These are phyloP conservation scores for Manihot esculenta DNA, from an alignment of 441 rosid genomes.

Conservation along the genomic window DNA sequence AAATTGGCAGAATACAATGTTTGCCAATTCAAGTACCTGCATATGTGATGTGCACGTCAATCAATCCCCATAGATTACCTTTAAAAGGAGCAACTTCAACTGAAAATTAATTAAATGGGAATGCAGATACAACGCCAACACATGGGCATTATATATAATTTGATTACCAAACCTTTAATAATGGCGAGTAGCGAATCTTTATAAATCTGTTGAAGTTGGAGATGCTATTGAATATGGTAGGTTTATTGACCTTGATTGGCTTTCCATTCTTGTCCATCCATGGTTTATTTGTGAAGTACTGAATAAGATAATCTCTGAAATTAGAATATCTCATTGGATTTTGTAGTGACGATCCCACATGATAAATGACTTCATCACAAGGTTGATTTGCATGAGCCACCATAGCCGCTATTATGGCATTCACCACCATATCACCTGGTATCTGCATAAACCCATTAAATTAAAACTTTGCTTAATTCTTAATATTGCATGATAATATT, in stretches of 20 bases:
- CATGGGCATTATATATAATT: too few relatives aligned
- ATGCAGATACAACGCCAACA: too few relatives aligned
- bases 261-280: too few relatives aligned
- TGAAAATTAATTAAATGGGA: too few relatives aligned
- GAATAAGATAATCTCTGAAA: slow-evolving; percentile 52
- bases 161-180: slow-evolving; percentile 52
- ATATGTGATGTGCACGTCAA: neutral
- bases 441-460: slow-evolving; percentile 40
- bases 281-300: too few relatives aligned
- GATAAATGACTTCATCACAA: slow-evolving; percentile 44
- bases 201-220: slow-evolving; percentile 37
- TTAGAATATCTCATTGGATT: slow-evolving; percentile 48
- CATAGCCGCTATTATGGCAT: slow-evolving; percentile 61
- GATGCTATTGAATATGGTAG: too few relatives aligned
- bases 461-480: neutral
- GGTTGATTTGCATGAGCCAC: neutral
- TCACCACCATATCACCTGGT: slow-evolving; percentile 96
- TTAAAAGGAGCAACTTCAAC: too few relatives aligned
- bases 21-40: slow-evolving; percentile 56
- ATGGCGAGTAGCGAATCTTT: slow-evolving; percentile 49
- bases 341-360: slow-evolving; percentile 68
- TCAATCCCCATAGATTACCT: too few relatives aligned
- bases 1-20: slow-evolving; percentile 42
- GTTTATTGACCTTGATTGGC: too few relatives aligned
- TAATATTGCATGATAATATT: too few relatives aligned